phyloP scores from a whole-genome alignment of 192 early-diverging fungal genomes.

The Umbelopsis isabellina region DNA sequence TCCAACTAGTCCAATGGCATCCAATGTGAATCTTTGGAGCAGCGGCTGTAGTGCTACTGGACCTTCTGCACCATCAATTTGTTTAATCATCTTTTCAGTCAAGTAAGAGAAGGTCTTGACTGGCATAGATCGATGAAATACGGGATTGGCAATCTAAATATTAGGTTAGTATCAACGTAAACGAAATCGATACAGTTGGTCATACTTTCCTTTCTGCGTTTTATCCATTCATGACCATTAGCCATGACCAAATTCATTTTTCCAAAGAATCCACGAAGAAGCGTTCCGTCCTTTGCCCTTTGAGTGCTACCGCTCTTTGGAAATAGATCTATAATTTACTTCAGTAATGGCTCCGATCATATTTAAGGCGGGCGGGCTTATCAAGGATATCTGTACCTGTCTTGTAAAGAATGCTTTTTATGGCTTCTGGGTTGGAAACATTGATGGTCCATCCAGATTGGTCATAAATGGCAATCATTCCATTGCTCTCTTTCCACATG shows the following conservation, averaged over 20 bases:
- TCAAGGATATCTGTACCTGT: background rate
- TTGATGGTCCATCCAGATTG: background rate
- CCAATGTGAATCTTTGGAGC: conserved; percentile 45
- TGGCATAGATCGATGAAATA: conserved; percentile 4
- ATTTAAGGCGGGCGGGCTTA: background rate
- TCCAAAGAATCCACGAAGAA: background rate
- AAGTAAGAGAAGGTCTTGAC: background rate
- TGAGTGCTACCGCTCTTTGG: background rate
- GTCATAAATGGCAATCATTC: background rate
- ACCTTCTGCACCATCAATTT: background rate
- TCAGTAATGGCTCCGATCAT: background rate
- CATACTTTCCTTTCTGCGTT: background rate
- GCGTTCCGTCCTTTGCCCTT: background rate
- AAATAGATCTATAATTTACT: background rate
- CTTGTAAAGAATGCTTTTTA: background rate
- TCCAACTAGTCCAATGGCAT: conserved; percentile 55
- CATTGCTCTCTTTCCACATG: background rate
- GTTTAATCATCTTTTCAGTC: background rate
- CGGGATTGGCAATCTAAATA: background rate
- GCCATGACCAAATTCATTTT: background rate
- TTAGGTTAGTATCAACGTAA: background rate
- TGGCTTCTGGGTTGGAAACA: background rate
- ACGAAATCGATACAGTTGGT: background rate
- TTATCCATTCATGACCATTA: background rate
- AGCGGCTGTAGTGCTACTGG: background rate